A percentile compares a stretch with the other conserved stretches of the same genome.
Conservation (phyloP, 768 basidiomycete species). For the Suillus weaverae region DNA sequence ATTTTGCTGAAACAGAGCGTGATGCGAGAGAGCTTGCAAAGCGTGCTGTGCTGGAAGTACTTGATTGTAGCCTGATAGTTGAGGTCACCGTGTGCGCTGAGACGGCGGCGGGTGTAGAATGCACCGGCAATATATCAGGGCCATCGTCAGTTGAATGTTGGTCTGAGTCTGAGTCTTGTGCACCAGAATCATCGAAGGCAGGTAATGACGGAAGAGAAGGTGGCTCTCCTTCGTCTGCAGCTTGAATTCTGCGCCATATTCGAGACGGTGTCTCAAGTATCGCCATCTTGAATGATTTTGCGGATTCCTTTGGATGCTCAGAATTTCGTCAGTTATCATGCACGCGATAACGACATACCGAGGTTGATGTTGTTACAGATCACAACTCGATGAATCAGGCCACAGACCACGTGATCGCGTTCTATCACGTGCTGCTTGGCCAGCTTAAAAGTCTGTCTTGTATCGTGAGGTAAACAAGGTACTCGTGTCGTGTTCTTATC, state of each 20-base stretch:
- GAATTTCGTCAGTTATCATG: background rate
- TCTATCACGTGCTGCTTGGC: background rate
- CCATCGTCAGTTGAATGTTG: constrained; percentile 44
- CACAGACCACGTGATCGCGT: constrained; percentile 29
- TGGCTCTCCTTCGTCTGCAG: constrained; percentile 71
- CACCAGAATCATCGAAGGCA: constrained; percentile 62
- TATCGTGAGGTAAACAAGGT: background rate
- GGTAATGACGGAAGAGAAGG: constrained; percentile 82
- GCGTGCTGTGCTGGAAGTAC: constrained; percentile 49
- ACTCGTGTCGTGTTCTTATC: no score
- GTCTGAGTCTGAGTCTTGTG: constrained; percentile 35
- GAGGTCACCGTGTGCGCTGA: constrained; percentile 52
- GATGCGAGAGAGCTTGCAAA: constrained; percentile 56
- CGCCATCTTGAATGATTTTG: constrained; percentile 34
- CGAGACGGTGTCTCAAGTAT: constrained; percentile 80
- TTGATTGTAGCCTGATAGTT: constrained; percentile 49
- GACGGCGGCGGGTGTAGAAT: constrained; percentile 62
- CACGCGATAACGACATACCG: constrained; percentile 1
- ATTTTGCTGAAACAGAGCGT: constrained; percentile 36
- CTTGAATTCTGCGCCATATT: constrained; percentile 82
- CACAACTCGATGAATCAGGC: constrained; percentile 4
- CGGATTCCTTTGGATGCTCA: background rate
- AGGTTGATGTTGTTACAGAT: background rate
- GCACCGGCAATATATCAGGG: constrained; percentile 51
- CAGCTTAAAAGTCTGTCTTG: no score